Conservation (phyloP, 768 basidiomycete species). For the Rubroboletus pulcherrimus region DNA sequence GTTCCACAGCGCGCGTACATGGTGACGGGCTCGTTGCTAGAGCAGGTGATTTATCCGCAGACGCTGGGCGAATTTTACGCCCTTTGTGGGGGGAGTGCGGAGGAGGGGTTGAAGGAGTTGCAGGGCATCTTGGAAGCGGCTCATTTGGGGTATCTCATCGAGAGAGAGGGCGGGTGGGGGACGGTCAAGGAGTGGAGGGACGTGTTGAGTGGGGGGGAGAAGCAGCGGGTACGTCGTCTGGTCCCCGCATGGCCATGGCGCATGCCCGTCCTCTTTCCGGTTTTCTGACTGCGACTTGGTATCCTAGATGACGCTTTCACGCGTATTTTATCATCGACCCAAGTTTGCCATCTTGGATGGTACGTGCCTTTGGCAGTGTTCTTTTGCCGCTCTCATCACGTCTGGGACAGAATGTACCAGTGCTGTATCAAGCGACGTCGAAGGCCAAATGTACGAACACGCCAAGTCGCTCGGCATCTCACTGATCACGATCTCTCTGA, state of each 20-base stretch:
- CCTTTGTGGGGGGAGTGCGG: constrained; percentile 43
- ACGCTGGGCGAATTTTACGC: constrained; percentile 61
- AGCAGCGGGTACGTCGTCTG: constrained; percentile 63
- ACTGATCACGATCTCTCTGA: constrained; percentile 86
- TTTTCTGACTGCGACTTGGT: neutral
- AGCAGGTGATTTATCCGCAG: constrained; percentile 94
- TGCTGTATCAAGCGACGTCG: constrained; percentile 94
- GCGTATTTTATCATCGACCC: constrained; percentile 87
- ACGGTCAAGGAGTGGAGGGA: constrained; percentile 96
- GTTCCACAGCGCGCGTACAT: constrained; percentile 94
- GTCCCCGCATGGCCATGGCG: neutral
- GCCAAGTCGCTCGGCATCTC: constrained; percentile 88
- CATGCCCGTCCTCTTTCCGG: neutral
- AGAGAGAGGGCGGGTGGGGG: constrained; percentile 84
- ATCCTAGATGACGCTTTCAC: constrained; percentile 78
- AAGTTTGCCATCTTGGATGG: constrained; percentile 84
- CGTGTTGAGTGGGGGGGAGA: constrained; percentile 94
- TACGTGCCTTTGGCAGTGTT: constrained; percentile 34
- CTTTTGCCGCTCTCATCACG: neutral
- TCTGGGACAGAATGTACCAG: constrained; percentile 76
- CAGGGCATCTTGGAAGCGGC: constrained; percentile 76
- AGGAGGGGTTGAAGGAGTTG: constrained; percentile 61
- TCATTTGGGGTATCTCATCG: constrained; percentile 80
- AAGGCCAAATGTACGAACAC: constrained; percentile 93
- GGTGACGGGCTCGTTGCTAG: constrained; percentile 79